Conservation (phyloP, 2,329 filamentous ascomycete genomes). For the Dactylellina leptospora region DNA sequence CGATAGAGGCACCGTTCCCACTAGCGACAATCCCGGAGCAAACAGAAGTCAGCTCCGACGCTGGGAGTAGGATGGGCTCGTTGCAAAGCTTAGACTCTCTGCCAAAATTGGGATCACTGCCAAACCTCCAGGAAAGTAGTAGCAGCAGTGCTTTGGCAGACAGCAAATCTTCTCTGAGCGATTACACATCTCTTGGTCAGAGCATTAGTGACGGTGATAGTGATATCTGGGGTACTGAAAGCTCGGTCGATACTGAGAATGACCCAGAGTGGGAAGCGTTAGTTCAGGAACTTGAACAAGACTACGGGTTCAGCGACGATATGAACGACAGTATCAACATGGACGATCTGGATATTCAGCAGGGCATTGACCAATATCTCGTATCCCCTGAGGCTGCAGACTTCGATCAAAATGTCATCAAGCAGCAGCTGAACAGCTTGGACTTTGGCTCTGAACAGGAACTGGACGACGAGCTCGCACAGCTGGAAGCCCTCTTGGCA, state of each 20-base stretch:
- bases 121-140: neutral
- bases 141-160: constrained; percentile 11
- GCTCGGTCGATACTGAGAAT: neutral
- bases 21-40: neutral
- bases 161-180: neutral
- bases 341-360: constrained; percentile 4
- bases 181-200: neutral
- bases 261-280: constrained; percentile 27
- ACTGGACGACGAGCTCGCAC: constrained; percentile 14
- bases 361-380: constrained; percentile 9
- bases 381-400: constrained; percentile 10
- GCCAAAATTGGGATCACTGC: neutral
- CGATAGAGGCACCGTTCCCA: constrained; percentile 1
- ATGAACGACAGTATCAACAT: constrained; percentile 4
- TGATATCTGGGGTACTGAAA: neutral
- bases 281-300: constrained; percentile 5
- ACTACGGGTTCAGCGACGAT: constrained; percentile 2
- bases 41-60: neutral
- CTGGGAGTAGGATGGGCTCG: neutral
- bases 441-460: constrained; percentile 5
- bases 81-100: neutral
- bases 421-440: constrained; percentile 2
- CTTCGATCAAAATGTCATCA: constrained; percentile 17
- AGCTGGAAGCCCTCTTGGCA: constrained; percentile 4
- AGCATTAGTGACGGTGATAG: neutral